phyloP scores from a whole-genome alignment of 2,329 filamentous ascomycete species.

The Talaromyces sp. region DNA sequence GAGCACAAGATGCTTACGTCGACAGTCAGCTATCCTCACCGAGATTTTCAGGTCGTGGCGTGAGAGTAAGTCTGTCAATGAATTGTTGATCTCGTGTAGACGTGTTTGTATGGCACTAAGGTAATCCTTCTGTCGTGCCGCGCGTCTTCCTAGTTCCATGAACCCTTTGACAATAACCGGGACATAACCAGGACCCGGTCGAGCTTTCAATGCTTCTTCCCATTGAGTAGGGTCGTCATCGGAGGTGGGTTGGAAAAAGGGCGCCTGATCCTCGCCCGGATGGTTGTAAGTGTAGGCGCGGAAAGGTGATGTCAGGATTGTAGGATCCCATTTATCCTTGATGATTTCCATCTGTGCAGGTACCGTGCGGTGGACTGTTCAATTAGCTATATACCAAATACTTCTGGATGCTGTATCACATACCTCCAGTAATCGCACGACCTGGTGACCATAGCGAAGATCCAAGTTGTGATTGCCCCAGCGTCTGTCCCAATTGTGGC shows the following conservation, averaged over 20 bases:
- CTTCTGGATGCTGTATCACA: slow-evolving; percentile 19
- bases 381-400: slow-evolving; percentile 15
- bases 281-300: slow-evolving; percentile 63
- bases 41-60: slow-evolving; percentile 59
- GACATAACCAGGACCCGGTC: slow-evolving; percentile 56
- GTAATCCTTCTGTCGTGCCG: slow-evolving; percentile 55
- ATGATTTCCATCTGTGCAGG: slow-evolving; percentile 59
- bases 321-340: slow-evolving; percentile 59
- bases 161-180: slow-evolving; percentile 60
- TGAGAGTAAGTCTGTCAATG: slow-evolving; percentile 56
- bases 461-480: slow-evolving; percentile 32
- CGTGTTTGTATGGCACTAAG: slow-evolving; percentile 56
- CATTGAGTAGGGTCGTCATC: slow-evolving; percentile 60
- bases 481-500: slow-evolving; percentile 42
- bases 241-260: slow-evolving; percentile 57
- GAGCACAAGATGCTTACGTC: slow-evolving; percentile 57
- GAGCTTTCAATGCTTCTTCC: slow-evolving; percentile 61
- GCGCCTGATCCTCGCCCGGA: slow-evolving; percentile 56
- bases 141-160: slow-evolving; percentile 55
- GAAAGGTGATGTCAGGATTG: slow-evolving; percentile 51
- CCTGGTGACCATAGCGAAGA: slow-evolving; percentile 44
- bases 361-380: slow-evolving; percentile 57
- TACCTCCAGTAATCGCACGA: slow-evolving; percentile 42
- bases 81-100: slow-evolving; percentile 63
- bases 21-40: slow-evolving; percentile 56